phyloP scores from a whole-genome alignment of 179 eudicot genomes.

The Silene vulgaris region DNA sequence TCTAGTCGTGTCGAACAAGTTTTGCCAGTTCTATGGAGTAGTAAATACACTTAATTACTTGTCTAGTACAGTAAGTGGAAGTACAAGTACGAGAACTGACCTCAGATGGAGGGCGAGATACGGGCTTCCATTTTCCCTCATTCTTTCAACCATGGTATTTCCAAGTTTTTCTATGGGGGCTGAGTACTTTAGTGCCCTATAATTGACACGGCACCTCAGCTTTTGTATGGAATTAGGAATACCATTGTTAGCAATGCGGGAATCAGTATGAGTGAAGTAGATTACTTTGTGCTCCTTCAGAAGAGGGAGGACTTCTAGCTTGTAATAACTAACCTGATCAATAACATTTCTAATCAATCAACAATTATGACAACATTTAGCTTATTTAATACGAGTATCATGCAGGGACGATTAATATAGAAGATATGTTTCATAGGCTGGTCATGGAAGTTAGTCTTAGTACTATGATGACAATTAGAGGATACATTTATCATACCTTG shows the following conservation, averaged over 20 bases:
- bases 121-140: constrained; percentile 65
- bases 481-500: constrained; percentile 44
- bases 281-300: constrained; percentile 88
- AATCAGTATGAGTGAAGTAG: constrained; percentile 91
- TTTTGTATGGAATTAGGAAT: constrained; percentile 68
- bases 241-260: constrained; percentile 85
- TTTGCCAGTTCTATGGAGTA: too few species aligned
- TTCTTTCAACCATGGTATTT: constrained; percentile 67
- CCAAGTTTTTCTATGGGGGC: constrained; percentile 79
- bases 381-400: not conserved
- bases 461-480: not conserved
- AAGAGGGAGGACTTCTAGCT: constrained; percentile 74
- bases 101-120: constrained; percentile 93
- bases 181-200: constrained; percentile 81
- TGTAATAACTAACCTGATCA: constrained; percentile 79
- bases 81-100: constrained; percentile 26
- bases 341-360: constrained; percentile 15
- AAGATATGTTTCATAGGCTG: not conserved
- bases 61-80: constrained; percentile 3
- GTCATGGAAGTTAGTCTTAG: not conserved
- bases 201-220: constrained; percentile 89
- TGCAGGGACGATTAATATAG: not conserved
- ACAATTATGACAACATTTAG: not conserved
- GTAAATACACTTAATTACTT: not conserved
- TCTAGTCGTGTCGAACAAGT: too few species aligned